Base-by-base conservation (phyloP, 192 early-diverging fungal species). In the Backusella liffmaniae region DNA sequence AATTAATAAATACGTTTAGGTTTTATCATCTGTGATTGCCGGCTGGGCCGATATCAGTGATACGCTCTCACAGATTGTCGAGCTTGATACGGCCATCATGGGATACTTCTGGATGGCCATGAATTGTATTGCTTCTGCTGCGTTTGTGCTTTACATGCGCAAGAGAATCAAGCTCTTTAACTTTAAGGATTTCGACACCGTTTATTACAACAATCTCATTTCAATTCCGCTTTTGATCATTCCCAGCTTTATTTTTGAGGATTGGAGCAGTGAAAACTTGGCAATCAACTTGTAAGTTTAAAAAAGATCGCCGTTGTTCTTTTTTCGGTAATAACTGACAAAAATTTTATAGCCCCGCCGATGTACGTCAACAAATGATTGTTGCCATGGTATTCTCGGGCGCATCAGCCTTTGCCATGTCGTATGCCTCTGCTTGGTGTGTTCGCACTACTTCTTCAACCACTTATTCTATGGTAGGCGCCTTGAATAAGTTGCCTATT, bases 121-220 rank as follows among this genome's bases (percentile, higher is more conserved):
- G 69, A 99, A 99, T 86, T 99, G 98, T 81, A 62, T 96, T 21
- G 90, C 95, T 16, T 94, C 96, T 8, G 95, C 96, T 9, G 87
- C 90, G 16, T 97, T 94, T 84, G 91, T 94, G 9, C 85, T 99
- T 73, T 90, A 94, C 73, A 95, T 99, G 94, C 94, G 97, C 83
- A 88, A 89, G 82, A 90, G 91, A 72, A 96, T 97, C 81, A 94
- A 92, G 86, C 83, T 92, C 75, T 92, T 95, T 74, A 89, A 90
- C 74, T 99, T 99, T 76, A 96, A 96, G 83, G 98, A 99, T 79
- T 97, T 96, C 84, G 98, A 99, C 82, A 98, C 97, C 5, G 96
- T 99, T 15, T 98, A 92, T 80, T 98, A 96, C 84, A 99, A 99
- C 91, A 98, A 97, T 77, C 77, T 96, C 39, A 85, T 99, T 30